Conservation (phyloP, 1,284 basidiomycete species). For the Ceratobasidium sp. region DNA sequence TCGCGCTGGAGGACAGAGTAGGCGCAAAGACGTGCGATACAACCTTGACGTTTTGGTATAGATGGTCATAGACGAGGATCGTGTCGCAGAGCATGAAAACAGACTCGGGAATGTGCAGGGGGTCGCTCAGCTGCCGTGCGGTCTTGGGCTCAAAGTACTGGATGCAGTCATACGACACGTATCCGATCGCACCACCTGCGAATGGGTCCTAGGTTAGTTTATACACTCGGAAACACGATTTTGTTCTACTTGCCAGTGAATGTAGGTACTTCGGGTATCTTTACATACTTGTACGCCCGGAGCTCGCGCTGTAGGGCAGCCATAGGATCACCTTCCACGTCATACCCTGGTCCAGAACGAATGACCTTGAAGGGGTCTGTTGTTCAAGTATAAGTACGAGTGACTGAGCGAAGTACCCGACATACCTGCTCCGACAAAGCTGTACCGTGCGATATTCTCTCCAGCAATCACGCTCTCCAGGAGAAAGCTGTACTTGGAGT, state of each 20-base stretch:
- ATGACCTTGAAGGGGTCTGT: conserved; percentile 92
- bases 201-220: not conserved
- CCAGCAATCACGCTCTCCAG: conserved; percentile 91
- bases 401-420: conserved; percentile 43
- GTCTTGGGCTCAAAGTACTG: conserved; percentile 98
- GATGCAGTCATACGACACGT: conserved; percentile 96
- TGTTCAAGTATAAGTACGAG: conserved; percentile 32
- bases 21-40: conserved; percentile 94
- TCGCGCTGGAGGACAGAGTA: conserved; percentile 54
- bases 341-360: conserved; percentile 85
- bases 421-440: conserved; percentile 93
- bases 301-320: conserved; percentile 85
- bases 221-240: not conserved
- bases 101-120: conserved; percentile 88
- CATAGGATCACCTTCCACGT: conserved; percentile 87
- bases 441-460: conserved; percentile 91
- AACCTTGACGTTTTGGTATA: conserved; percentile 92
- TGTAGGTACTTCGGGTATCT: conserved; percentile 88
- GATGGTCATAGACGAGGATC: conserved; percentile 95
- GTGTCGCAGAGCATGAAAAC: conserved; percentile 97
- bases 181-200: conserved; percentile 92
- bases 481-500: conserved; percentile 90
- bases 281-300: conserved; percentile 84
- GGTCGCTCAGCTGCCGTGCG: conserved; percentile 70
- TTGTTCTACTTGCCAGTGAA: conserved; percentile 68